A percentile compares a stretch with the other conserved stretches of the same genome.
phyloP scores from a whole-genome alignment of 2,329 filamentous ascomycete species.

The Calonectria pseudoturangicola region DNA sequence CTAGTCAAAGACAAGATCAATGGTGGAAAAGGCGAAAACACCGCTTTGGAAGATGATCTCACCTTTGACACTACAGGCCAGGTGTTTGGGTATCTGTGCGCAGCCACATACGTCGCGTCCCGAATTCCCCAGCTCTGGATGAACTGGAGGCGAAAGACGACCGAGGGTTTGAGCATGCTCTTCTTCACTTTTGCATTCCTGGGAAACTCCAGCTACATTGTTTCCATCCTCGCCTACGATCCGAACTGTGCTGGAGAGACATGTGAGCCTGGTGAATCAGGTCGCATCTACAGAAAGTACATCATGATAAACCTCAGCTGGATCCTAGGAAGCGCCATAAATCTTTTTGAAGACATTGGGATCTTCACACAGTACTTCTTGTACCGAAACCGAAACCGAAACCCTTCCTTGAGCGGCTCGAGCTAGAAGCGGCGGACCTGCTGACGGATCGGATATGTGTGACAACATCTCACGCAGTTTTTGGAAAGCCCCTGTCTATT shows the following conservation, averaged over 20 bases:
- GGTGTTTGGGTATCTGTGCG: conserved; percentile 94
- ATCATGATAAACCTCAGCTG: conserved; percentile 93
- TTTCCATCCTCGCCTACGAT: conserved; percentile 93
- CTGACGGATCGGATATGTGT: background rate
- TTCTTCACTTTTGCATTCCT: conserved; percentile 98
- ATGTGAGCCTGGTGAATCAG: conserved; percentile 80
- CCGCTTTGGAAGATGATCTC: conserved; percentile 69
- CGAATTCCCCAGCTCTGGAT: conserved; percentile 92
- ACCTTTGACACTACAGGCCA: conserved; percentile 87
- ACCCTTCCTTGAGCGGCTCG: background rate
- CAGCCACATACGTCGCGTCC: conserved; percentile 90
- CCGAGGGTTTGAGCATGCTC: conserved; percentile 92
- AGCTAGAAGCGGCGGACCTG: background rate
- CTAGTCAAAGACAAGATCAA: conserved; percentile 73
- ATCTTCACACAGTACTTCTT: conserved; percentile 96
- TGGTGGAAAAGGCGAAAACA: conserved; percentile 62
- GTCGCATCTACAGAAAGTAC: conserved; percentile 83
- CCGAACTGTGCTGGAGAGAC: conserved; percentile 75
- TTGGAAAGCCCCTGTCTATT: background rate
- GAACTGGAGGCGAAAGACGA: conserved; percentile 95
- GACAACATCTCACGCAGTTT: no score
- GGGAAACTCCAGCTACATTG: conserved; percentile 93
- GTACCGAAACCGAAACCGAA: conserved; percentile 76
- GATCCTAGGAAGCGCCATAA: conserved; percentile 92
- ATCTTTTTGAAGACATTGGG: conserved; percentile 86